Conservation (phyloP, 306 rosid genomes). For the Acacia acuminata region DNA sequence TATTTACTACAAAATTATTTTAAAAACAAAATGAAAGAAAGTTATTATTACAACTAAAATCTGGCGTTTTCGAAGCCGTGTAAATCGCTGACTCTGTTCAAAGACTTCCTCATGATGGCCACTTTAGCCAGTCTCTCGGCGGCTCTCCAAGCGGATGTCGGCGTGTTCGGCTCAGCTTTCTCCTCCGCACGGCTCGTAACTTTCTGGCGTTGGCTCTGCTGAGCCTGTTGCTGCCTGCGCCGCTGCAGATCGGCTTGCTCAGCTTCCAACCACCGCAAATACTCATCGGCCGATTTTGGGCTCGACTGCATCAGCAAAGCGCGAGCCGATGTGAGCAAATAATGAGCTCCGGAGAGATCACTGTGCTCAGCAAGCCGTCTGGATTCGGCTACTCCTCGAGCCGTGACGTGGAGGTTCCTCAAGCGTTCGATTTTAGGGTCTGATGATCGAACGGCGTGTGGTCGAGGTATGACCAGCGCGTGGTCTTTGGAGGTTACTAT, state of each 20-base stretch:
- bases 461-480: constrained; percentile 58
- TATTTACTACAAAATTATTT: constrained; percentile 48
- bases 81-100: constrained; percentile 97
- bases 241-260: constrained; percentile 68
- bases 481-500: constrained; percentile 52
- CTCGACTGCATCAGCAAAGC: constrained; percentile 60
- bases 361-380: constrained; percentile 55
- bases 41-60: constrained; percentile 53
- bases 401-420: constrained; percentile 69
- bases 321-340: constrained; percentile 76
- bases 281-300: constrained; percentile 57
- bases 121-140: constrained; percentile 93
- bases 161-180: constrained; percentile 81
- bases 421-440: constrained; percentile 52
- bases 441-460: constrained; percentile 69
- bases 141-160: constrained; percentile 97
- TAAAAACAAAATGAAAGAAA: background rate
- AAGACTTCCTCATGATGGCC: constrained; percentile 92
- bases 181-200: constrained; percentile 41
- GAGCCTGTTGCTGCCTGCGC: constrained; percentile 43
- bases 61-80: constrained; percentile 99
- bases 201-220: constrained; percentile 37
- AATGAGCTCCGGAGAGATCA: constrained; percentile 63
- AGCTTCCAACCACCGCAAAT: constrained; percentile 57
- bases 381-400: constrained; percentile 81